Base-by-base conservation (phyloP, 139 green algal species). In the Trebouxia sp. region DNA sequence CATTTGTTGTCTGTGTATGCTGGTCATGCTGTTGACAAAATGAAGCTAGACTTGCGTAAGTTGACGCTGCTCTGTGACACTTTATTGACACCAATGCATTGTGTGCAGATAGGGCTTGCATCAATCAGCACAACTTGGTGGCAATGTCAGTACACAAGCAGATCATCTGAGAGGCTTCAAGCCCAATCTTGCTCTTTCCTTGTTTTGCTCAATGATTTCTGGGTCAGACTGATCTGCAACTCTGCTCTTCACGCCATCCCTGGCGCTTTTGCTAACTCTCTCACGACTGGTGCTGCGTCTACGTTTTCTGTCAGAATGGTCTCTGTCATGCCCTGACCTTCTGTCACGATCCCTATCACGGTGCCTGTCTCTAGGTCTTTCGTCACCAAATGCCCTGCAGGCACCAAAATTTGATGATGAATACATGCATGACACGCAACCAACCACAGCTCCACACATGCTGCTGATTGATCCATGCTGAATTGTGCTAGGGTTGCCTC, bases 141-240 rank as follows among this genome's bases (percentile, higher is more conserved):
- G 7, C 17, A 20, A 39, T 28, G 65, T n/a, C 30, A 74, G 15
- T 28, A 28, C 28, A 15, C 20, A 50, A 67, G 6, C 45, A 66
- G 14, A 37, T 83, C 76, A 91, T 62, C 86, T 87, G 11, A 95
- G 81, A 26, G 92, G 92, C 42, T 93, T 92, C 17, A 97, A 76
- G 5, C 93, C 93, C 30, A 97, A 82, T 55, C 85, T 88, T 6
- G 90, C 92, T 22, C 93, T 86, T 75, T 96, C 80, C 10, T 76
- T 78, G 75, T 96, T 96, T n/a, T 86, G 86, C 47, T 94, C 85
- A 1, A 89, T 51, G 12, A 77, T 55, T 6, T 56, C 69, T 41
- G 69, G 69, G 37, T 77, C 69, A 77, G 8, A 28, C 20, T 26
- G 24, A 55, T 77, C 69, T 28, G 69, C 90, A n/a, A 90, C 72